These are phyloP conservation scores for Trichoderma citrinoviride DNA, from an alignment of 2,329 filamentous ascomycete genomes.

Conservation along the genomic window DNA sequence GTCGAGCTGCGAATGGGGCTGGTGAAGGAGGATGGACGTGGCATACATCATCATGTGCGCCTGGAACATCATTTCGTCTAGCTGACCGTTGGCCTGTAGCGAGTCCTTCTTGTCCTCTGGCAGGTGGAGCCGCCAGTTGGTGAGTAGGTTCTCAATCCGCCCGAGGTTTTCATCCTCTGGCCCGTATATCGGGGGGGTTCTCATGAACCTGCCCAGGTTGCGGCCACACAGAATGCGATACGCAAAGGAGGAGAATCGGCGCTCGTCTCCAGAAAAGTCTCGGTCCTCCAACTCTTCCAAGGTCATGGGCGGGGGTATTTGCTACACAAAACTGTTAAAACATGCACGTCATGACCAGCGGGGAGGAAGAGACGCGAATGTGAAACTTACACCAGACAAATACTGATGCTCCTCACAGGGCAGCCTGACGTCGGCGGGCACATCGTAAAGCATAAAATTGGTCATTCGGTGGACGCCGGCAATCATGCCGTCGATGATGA, in stretches of 20 bases:
- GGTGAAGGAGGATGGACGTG: slow-evolving; percentile 71
- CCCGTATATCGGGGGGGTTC: slow-evolving; percentile 50
- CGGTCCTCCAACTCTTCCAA: slow-evolving; percentile 73
- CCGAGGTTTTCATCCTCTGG: slow-evolving; percentile 53
- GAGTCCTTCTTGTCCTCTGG: slow-evolving; percentile 69
- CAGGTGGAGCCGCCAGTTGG: slow-evolving; percentile 78
- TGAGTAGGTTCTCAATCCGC: slow-evolving; percentile 52
- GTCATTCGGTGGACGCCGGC: slow-evolving; percentile 74
- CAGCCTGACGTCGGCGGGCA: slow-evolving; percentile 65
- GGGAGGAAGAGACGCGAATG: neutral
- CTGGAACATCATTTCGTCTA: slow-evolving; percentile 91
- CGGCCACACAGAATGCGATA: slow-evolving; percentile 80
- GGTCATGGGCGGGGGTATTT: slow-evolving; percentile 57
- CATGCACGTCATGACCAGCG: too few species aligned
- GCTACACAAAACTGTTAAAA: slow-evolving; percentile 36
- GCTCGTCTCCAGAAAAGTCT: slow-evolving; percentile 68
- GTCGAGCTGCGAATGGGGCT: slow-evolving; percentile 74
- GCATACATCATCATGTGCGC: slow-evolving; percentile 74
- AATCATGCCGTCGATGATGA: slow-evolving; percentile 79
- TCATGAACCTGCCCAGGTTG: slow-evolving; percentile 74
- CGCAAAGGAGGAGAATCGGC: slow-evolving; percentile 76
- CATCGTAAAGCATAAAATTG: slow-evolving; percentile 66
- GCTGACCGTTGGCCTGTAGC: slow-evolving; percentile 64
- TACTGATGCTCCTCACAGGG: slow-evolving; percentile 83
- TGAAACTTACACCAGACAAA: slow-evolving; percentile 49